phyloP scores from a whole-genome alignment of 495 filamentous ascomycete genomes.

The Penicillium cinerascens region DNA sequence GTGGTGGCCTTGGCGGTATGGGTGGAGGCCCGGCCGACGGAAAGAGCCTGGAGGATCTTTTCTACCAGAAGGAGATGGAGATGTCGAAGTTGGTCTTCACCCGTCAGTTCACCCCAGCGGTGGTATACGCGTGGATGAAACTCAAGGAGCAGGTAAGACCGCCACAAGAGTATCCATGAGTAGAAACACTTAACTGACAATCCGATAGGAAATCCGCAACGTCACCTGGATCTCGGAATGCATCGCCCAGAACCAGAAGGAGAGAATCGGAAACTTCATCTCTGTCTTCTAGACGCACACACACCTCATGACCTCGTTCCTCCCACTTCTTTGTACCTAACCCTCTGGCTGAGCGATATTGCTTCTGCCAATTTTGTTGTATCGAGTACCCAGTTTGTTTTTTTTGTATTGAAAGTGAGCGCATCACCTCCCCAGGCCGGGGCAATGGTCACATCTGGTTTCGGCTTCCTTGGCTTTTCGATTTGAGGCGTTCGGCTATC shows the following conservation, averaged over 20 bases:
- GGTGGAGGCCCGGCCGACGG: slow-evolving; percentile 71
- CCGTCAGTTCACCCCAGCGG: slow-evolving; percentile 88
- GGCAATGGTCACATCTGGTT: slow-evolving; percentile 16
- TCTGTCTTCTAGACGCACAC: slow-evolving; percentile 70
- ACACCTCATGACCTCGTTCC: slow-evolving; percentile 13
- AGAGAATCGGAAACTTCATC: slow-evolving; percentile 97
- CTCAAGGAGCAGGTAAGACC: slow-evolving; percentile 85
- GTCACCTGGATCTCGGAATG: slow-evolving; percentile 99
- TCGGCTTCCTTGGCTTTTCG: slow-evolving; percentile 21
- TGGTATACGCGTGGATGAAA: slow-evolving; percentile 98
- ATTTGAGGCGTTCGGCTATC: slow-evolving; percentile 29
- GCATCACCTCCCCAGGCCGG: slow-evolving; percentile 22
- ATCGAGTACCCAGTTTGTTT: slow-evolving; percentile 27
- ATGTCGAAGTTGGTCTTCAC: slow-evolving; percentile 93
- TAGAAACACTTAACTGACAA: slow-evolving; percentile 16
- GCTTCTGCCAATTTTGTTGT: slow-evolving; percentile 21
- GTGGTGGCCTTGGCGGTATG: slow-evolving; percentile 78
- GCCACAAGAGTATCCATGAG: slow-evolving; percentile 8
- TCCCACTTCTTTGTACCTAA: slow-evolving; percentile 18
- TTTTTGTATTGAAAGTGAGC: slow-evolving; percentile 29
- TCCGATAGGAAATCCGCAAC: slow-evolving; percentile 89
- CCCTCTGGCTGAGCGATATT: slow-evolving; percentile 16
- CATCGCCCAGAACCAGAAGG: slow-evolving; percentile 99
- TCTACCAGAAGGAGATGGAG: slow-evolving; percentile 99
- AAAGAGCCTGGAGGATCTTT: slow-evolving; percentile 93